Evolutionary conservation across 306 rosid species (phyloP), one percentile per base, ranked within the genome.

Genomic region (Argentina anserina): DNA sequence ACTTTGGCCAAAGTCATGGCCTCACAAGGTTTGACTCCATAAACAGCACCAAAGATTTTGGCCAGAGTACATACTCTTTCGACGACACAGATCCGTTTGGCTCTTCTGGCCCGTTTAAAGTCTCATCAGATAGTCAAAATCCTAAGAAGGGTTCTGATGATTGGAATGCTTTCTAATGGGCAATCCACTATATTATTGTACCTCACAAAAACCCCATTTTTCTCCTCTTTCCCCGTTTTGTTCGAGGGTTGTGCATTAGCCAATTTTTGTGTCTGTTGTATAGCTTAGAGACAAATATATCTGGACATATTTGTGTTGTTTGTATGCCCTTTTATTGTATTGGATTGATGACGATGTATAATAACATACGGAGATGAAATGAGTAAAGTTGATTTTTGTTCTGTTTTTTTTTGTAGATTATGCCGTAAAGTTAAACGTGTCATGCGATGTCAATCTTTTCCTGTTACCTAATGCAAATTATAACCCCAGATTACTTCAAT

Each of bases 1-100:
- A 92, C 64, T 83, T 90, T 20, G 84, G 92, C 63, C 80, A 58
- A 17, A 25, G 83, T 63, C 62, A 20, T 12, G 87, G 73, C 58
- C 79, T 84, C 65, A 66, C 96, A 59, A 86, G 96, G 84, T 90
- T 90, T 26, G 96, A 90, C 67, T 90, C 97, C 34, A 80, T 86
- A 56, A 76, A 75, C 74, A 88, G 91, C 86, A 78, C 86, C 36
- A 85, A 82, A 78, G 93, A 85, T 76, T 85, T 88, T 0, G 81
- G 84, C 75, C 87, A 86, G 65, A 61, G 86, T 80, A 73, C 90
- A 43, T 86, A 84, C 76, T 81, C 96, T 69, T 93, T 89, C 18
- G 97, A 93, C 9, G 97, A 93, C 29, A 9, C 94, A 20, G 97
- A 87, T 76, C 89, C 96, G 47, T 93, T 93, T 39, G 97, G 98